Base-by-base conservation (phyloP, 495 filamentous ascomycete genomes). In the Trichoderma reesei region DNA sequence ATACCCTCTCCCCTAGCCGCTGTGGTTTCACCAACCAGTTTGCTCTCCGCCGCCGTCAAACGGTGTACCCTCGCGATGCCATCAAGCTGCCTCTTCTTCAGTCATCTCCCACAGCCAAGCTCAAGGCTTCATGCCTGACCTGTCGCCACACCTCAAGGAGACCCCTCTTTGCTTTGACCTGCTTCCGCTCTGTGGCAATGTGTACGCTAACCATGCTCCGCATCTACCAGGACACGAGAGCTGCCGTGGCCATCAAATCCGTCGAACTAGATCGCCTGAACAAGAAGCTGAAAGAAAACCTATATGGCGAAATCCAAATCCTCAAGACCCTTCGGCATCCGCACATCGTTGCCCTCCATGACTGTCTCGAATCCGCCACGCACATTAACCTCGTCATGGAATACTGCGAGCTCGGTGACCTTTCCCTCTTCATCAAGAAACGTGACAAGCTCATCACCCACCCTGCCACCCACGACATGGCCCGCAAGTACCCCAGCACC, bases 341-440 rank as follows among this genome's bases (percentile, higher is more conserved):
- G 34, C 94, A 98, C 72, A 97, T 98, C 68, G 95, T 98, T 68
- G 90, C 92, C 62, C 85, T 98, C 60, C 92, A 94, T 76, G 90
- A 96, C 72, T 96, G 91, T 78, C 82, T 90, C 73, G 93, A 98
- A 72, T 86, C 90, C 4, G 76, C 82, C 6, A 86, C 87, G 20
- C 90, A 96, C 65, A 96, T 98, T 73, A 92, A 98, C 76, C 82
- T 98, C 20, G 88, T 98, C 59, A 98, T 98, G 95, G 95, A 98
- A 73, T 98, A 92, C 76, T 98, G 94, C 76, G 90, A 95, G 69
- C 79, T 98, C 39, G 92, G 94, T 36, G 94, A 98, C 70, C 74
- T 98, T 63, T 94, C 93, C 8, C 76, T 90, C 11, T 97, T 98
- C 75, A 96, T 98, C 78, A 96, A 92, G 79, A 92, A 91, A 72